Conservation (phyloP, 768 basidiomycete genomes). For the Tricholomella constricta region DNA sequence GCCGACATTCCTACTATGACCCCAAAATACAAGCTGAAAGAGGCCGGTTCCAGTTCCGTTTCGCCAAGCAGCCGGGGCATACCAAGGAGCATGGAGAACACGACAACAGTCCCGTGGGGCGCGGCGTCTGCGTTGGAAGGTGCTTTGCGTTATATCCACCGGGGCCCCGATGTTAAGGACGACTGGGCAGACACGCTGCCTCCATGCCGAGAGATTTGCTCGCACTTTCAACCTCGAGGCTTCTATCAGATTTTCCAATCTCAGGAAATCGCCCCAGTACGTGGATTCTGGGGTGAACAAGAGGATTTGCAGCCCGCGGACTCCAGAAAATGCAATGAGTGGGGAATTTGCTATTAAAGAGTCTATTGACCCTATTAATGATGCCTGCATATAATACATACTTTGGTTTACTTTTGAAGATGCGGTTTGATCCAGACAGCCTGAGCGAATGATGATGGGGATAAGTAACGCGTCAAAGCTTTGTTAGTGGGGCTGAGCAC, state of each 20-base stretch:
- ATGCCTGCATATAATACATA: too few species aligned
- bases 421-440: conserved; percentile 48
- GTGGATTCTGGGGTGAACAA: not conserved
- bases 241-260: not conserved
- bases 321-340: not conserved
- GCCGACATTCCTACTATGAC: too few species aligned
- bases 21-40: too few species aligned
- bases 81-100: not conserved
- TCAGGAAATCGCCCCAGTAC: not conserved
- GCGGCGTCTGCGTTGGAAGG: not conserved
- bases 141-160: not conserved
- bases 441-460: conserved; percentile 23
- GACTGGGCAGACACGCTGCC: not conserved
- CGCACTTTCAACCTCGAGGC: not conserved
- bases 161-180: not conserved
- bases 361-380: not conserved
- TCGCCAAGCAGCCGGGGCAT: not conserved
- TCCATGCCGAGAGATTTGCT: not conserved
- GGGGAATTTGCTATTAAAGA: not conserved
- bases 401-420: conserved; percentile 15
- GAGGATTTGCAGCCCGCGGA: not conserved
- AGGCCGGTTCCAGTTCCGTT: not conserved
- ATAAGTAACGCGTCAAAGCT: not conserved
- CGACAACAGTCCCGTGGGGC: not conserved
- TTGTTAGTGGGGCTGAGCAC: not conserved